Base-by-base conservation (phyloP, 768 basidiomycete genomes). In the Amanita molliuscula region DNA sequence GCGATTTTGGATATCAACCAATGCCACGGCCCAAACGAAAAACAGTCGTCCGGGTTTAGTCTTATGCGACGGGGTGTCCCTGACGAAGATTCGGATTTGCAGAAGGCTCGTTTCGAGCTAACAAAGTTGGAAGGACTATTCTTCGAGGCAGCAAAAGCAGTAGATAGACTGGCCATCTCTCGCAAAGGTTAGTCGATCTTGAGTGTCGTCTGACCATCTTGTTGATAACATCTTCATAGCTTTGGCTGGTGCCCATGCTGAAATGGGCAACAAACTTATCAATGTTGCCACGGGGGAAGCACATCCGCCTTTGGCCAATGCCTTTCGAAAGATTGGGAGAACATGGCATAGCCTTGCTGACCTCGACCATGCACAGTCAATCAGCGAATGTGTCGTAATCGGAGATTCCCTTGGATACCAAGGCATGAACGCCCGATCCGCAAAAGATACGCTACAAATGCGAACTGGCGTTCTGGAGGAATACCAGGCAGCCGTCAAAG, bases 361-460 rank as follows among this genome's bases (percentile, higher is more conserved):
- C 60, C 76, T 96, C 51, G 85, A 91, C 56, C 85, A 88, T 54
- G 88, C 91, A 3, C 90, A 96, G 65, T 82, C 90, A 28, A 88
- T 92, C 53, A 92, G 87, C 58, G 95, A 97, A 74, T 91, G 89
- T 57, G 90, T 98, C 25, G 84, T 97, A 37, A 67, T 99, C 23
- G 94, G 93, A n/a, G 96, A 99, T 65, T 85, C 91, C 0, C 70
- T 98, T 47, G 92, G 92, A 1, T 99, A 99, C 65, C 94, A 98
- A 65, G 89, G 93, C 16, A 75, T 94, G 69, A 98, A 99, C 60
- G 92, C 96, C n/a, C 78, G 87, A 40, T 90, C 94, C 16, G 96
- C 96, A 1, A 97, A 96, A 64, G 92, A 95, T 64, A 94, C 96
- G 0, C 67, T 98, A 7, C 77, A 82, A 47, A 90, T 93, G 72